phyloP scores from a whole-genome alignment of 768 basidiomycete genomes.

The Myochromella boudieri region DNA sequence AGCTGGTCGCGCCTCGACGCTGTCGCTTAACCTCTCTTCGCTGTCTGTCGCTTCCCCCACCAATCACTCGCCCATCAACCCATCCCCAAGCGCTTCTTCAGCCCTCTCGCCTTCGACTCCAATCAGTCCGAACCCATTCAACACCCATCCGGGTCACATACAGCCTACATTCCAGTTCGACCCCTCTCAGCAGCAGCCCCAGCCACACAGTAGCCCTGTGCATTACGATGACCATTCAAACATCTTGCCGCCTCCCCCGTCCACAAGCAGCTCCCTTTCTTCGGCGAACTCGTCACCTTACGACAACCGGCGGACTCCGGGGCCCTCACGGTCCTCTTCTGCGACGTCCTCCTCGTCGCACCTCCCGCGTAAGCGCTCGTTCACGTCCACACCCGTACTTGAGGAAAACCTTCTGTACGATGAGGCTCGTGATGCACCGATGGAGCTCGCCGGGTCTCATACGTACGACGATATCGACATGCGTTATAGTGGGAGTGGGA shows the following conservation, averaged over 20 bases:
- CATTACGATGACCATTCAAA: constrained; percentile 28
- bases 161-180: constrained; percentile 56
- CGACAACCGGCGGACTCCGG: constrained; percentile 27
- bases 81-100: constrained; percentile 37
- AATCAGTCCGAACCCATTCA: constrained; percentile 52
- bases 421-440: constrained; percentile 33
- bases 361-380: constrained; percentile 68
- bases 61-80: constrained; percentile 62
- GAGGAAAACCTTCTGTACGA: constrained; percentile 41
- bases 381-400: constrained; percentile 47
- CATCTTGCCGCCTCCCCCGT: constrained; percentile 12
- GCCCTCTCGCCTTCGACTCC: constrained; percentile 57
- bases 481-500: background rate
- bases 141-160: constrained; percentile 38
- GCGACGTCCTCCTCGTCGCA: constrained; percentile 55
- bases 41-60: constrained; percentile 68
- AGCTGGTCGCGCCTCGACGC: constrained; percentile 25
- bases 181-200: constrained; percentile 29
- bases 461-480: constrained; percentile 54
- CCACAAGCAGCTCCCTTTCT: constrained; percentile 17
- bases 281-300: constrained; percentile 24
- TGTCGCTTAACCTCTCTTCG: constrained; percentile 68
- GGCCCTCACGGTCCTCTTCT: constrained; percentile 41
- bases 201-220: constrained; percentile 26
- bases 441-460: constrained; percentile 30